A percentile compares a stretch with the other conserved stretches of the same genome.
phyloP scores from a whole-genome alignment of 2,329 filamentous ascomycete species.

The Aspergillus niger region DNA sequence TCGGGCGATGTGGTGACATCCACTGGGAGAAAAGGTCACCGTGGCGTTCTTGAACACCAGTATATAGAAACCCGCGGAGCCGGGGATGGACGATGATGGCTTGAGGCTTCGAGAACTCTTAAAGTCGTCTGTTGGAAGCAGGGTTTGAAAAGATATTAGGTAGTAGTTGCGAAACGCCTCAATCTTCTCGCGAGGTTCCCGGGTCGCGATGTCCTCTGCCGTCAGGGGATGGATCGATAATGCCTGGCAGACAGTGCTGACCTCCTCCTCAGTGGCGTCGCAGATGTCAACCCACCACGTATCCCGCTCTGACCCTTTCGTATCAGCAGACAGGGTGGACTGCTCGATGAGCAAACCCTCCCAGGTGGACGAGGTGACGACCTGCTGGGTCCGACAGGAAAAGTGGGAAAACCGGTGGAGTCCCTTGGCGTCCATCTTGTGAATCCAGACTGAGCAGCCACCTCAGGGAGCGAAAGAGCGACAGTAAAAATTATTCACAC shows the following conservation, averaged over 20 bases:
- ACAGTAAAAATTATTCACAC: background rate
- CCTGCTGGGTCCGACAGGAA: conserved; percentile 76
- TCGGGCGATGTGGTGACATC: conserved; percentile 78
- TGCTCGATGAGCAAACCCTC: conserved; percentile 21
- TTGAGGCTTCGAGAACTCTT: conserved; percentile 28
- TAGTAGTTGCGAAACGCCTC: conserved; percentile 96
- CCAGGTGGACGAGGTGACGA: conserved; percentile 22
- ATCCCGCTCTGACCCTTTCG: conserved; percentile 17
- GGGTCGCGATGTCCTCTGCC: conserved; percentile 89
- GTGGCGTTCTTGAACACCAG: conserved; percentile 93
- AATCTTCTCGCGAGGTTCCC: conserved; percentile 95
- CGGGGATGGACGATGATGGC: conserved; percentile 55
- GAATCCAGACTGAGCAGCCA: background rate
- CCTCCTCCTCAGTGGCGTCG: conserved; percentile 81
- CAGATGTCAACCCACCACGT: conserved; percentile 97
- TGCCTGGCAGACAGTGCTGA: conserved; percentile 80
- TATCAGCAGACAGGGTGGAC: conserved; percentile 17
- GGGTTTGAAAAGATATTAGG: conserved; percentile 88
- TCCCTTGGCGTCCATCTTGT: conserved; percentile 8
- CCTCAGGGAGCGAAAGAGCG: background rate
- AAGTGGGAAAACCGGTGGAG: conserved; percentile 81
- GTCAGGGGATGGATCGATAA: conserved; percentile 93
- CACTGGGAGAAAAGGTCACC: conserved; percentile 86
- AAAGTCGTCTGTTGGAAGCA: conserved; percentile 64
- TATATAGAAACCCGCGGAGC: conserved; percentile 91